Conservation (phyloP, 129 eudicot species). For the Flaveria bidentis region DNA sequence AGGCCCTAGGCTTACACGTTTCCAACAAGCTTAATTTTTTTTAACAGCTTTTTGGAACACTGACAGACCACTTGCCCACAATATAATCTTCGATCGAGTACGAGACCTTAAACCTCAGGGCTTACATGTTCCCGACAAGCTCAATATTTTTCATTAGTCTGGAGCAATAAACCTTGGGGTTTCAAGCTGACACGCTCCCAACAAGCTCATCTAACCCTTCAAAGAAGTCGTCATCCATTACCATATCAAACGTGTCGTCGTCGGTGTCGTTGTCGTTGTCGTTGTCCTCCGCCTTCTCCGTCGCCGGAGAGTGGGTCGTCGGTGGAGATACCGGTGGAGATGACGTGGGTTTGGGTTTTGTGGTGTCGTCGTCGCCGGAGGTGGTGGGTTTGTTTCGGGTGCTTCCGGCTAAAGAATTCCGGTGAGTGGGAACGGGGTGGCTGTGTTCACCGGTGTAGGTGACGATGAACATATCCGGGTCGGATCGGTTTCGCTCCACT, state of each 20-base stretch:
- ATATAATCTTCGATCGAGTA: too few species aligned
- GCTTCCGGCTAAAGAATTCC: constrained; percentile 96
- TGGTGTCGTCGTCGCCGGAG: constrained; percentile 39
- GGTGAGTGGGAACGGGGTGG: constrained; percentile 97
- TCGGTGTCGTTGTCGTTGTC: constrained; percentile 32
- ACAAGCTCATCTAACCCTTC: constrained; percentile 80
- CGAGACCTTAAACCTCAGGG: too few species aligned
- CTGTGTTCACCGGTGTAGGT: constrained; percentile 95
- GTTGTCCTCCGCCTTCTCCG: constrained; percentile 52
- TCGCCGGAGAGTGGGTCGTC: constrained; percentile 55
- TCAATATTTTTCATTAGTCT: too few species aligned
- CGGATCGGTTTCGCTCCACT: constrained; percentile 97
- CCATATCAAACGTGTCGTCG: constrained; percentile 51
- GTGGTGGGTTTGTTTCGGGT: constrained; percentile 69
- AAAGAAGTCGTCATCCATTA: constrained; percentile 69
- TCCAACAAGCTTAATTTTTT: too few species aligned
- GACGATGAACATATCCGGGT: constrained; percentile 89
- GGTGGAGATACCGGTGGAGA: constrained; percentile 60
- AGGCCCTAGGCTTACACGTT: too few species aligned
- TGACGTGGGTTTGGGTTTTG: constrained; percentile 38
- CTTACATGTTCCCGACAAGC: too few species aligned
- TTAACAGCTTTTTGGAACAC: too few species aligned
- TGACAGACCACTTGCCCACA: too few species aligned
- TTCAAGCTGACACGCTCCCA: constrained; percentile 28
- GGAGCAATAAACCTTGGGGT: too few species aligned